Percentiles rank a stretch among this genome's conserved stretches.
phyloP scores from a whole-genome alignment of 768 basidiomycete genomes.

The Pulveroboletus sp. region DNA sequence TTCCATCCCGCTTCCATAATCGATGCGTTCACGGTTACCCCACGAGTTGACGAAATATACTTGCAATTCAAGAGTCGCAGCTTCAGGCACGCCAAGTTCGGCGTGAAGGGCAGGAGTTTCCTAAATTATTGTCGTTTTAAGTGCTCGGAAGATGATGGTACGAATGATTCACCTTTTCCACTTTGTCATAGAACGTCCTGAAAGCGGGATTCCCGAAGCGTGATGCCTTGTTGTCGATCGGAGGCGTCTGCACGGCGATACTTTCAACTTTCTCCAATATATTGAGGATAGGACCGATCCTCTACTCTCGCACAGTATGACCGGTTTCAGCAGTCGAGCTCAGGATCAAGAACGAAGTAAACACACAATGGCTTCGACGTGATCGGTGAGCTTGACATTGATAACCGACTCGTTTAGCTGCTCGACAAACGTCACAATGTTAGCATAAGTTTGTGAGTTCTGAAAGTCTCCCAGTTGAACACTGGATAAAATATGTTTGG shows the following conservation, averaged over 20 bases:
- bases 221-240: constrained; percentile 85
- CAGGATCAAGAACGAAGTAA: constrained; percentile 1
- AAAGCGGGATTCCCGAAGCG: constrained; percentile 98
- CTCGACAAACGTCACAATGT: constrained; percentile 67
- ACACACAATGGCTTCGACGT: constrained; percentile 59
- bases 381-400: constrained; percentile 70
- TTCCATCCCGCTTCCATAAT: constrained; percentile 99
- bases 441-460: constrained; percentile 59
- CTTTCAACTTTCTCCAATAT: constrained; percentile 65
- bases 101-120: constrained; percentile 53
- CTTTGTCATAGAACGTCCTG: constrained; percentile 81
- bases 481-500: constrained; percentile 70
- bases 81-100: constrained; percentile 53
- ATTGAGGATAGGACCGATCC: constrained; percentile 52
- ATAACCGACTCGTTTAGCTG: constrained; percentile 70
- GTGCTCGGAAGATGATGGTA: neutral
- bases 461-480: constrained; percentile 83
- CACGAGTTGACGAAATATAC: constrained; percentile 83
- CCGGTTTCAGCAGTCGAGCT: neutral
- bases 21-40: constrained; percentile 89
- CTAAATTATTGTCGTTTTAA: constrained; percentile 30
- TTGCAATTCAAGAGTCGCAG: constrained; percentile 63
- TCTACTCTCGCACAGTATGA: constrained; percentile 39
- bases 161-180: constrained; percentile 50
- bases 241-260: constrained; percentile 67